Evolutionary conservation across 805 yeast genomes (phyloP).

Genomic region (Wickerhamomyces mucosus): DNA sequence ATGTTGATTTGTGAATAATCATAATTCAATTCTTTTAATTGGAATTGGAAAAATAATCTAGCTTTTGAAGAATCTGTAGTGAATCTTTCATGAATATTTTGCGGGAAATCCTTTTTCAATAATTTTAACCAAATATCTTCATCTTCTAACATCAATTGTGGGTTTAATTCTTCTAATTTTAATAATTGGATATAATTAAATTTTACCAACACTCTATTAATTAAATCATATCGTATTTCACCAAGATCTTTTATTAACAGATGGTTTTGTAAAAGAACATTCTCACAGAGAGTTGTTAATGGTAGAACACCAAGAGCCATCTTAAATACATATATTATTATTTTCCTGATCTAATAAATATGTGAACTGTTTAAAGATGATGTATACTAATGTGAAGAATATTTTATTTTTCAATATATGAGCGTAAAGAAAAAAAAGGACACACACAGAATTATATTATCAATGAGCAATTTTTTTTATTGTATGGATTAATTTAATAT

Average conservation of each 20-base stretch:
- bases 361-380: too few relatives aligned
- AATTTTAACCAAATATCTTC: conserved; percentile 26
- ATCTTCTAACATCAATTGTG: conserved; percentile 27
- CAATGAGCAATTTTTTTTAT: too few relatives aligned
- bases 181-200: conserved; percentile 23
- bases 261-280: conserved; percentile 13
- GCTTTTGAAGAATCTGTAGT: conserved; percentile 16
- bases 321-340: too few relatives aligned
- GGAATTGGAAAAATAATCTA: conserved; percentile 11
- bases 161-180: conserved; percentile 23
- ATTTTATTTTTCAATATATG: too few relatives aligned
- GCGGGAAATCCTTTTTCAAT: conserved; percentile 25
- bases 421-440: too few relatives aligned
- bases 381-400: too few relatives aligned
- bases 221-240: conserved; percentile 23
- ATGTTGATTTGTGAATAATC: conserved; percentile 8
- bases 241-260: conserved; percentile 18
- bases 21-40: conserved; percentile 10
- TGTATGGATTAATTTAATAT: too few relatives aligned
- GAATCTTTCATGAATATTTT: conserved; percentile 23
- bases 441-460: too few relatives aligned
- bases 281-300: conserved; percentile 17
- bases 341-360: too few relatives aligned
- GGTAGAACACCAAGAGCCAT: conserved; percentile 11
- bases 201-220: conserved; percentile 21